Conservation (phyloP, 2,329 filamentous ascomycete genomes). For the Penicillium fuscoglaucum region DNA sequence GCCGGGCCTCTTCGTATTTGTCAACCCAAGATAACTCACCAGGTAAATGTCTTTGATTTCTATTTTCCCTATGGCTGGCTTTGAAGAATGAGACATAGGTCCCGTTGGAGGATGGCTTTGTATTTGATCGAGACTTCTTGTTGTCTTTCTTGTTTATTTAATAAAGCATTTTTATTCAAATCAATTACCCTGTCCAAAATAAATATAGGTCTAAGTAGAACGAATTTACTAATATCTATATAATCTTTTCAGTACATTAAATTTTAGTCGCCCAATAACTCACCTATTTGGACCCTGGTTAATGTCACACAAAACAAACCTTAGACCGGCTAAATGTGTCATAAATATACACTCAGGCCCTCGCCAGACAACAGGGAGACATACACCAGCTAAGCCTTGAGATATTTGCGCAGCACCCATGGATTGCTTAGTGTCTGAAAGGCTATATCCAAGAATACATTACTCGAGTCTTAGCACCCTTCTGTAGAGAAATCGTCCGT, state of each 20-base stretch:
- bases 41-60: not conserved
- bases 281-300: too few relatives aligned
- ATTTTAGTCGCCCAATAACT: not conserved
- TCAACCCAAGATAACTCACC: not conserved
- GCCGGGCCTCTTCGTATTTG: not conserved
- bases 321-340: too few relatives aligned
- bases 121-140: not conserved
- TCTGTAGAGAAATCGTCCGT: not conserved
- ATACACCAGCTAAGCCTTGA: not conserved
- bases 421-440: not conserved
- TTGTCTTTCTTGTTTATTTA: not conserved
- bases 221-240: not conserved
- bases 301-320: too few relatives aligned
- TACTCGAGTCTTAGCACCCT: too few relatives aligned
- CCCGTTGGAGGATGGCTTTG: not conserved
- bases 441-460: not conserved
- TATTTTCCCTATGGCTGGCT: not conserved
- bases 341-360: too few relatives aligned
- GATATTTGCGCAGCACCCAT: not conserved
- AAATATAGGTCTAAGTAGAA: too few relatives aligned
- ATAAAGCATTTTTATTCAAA: not conserved
- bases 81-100: not conserved
- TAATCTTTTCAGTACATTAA: not conserved
- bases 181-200: not conserved
- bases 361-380: not conserved